Evolutionary conservation across 2,329 filamentous ascomycete species (phyloP), one percentile per base, ranked within the genome.

Genomic region (Fusarium anguioides): DNA sequence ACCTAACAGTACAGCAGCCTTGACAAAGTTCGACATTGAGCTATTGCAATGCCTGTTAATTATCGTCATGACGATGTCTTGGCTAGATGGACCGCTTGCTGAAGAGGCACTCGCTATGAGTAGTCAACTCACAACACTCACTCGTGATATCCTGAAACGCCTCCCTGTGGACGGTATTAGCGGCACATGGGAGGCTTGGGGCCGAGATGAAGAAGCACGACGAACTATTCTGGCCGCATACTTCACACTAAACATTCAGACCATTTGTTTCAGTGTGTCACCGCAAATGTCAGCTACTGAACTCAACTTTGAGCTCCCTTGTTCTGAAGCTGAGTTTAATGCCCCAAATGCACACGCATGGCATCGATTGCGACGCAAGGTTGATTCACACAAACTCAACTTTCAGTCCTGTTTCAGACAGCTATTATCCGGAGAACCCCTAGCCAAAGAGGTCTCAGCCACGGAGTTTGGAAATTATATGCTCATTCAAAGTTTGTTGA

Each of bases 381-480:
- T 49, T 17, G 18, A 21, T 2, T n/a, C n/a, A 10, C 21, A n/a
- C 1, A 52, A 26, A 10, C 39, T 31, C 39, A 52, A 52, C 21
- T 52, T 52, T 12, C 27, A 26, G 21, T 26, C 21, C n/a, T 46
- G 39, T 8, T 46, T 52, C 5, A 33, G 26, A 14, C 39, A 52
- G 31, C 18, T 52, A 7, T 15, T 52, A 1, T 46, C 49, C 0
- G 49, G 40, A 8, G n/a, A 52, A 3, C 39, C 39, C 6, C 39
- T 52, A 1, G 31, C 60, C 10, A 37, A 49, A 4, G 46, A 65
- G 9, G 60, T 40, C 6, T 41, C 60, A 2, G 40, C 58, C 17
- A 60, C 63, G 9, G 48, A 57, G 8, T 61, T 64, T 37, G 63
- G 60, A 3, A 66, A 66, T 40, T 66, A 66, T 18, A 23, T 50